Evolutionary conservation across 331 rosid genomes (phyloP), one percentile per base, ranked within the genome.

Genomic region (Spiraea crenata): DNA sequence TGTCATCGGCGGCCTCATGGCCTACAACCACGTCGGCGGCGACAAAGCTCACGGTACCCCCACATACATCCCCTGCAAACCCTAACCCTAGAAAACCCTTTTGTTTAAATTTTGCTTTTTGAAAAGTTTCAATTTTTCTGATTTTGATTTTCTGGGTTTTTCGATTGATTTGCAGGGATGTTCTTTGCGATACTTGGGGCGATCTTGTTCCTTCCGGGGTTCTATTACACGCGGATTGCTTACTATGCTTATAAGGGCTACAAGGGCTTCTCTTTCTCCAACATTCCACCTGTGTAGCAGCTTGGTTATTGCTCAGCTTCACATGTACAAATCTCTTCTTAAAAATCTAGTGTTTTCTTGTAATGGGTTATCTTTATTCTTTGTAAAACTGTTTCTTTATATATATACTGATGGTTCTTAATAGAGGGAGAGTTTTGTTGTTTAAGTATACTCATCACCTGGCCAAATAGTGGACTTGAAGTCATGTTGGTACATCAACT

Each of bases 181-280:
- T 91, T 95, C 83, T 95, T 95, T 80, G 96, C 99, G 38, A 69
- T 85, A 61, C 81, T 95, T 66, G 99, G 99, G 59, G 74, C 64
- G 78, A 8, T 95, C 57, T 76, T 95, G 89, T 95, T 95, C 90
- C 88, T 95, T 65, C 99, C 99, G 59, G 98, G 99, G 0, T 95
- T 84, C 81, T 95, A 95, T 79, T 95, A 95, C 85, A 95, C 99
- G 4, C 76, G 98, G 86, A 91, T 95, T 82, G 99, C 99, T 13
- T 95, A 95, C 70, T 95, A 89, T 82, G 99, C 99, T 71, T 95
- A 91, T 70, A 95, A 95, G 74, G 99, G 99, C 19, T 95, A 91
- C 90, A 86, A 89, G 64, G 98, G 98, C 8, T 95, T 95, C 86
- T 95, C 99, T 44, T 91, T 95, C 90, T 81, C 96, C 65, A 95